A percentile compares a stretch with the other conserved stretches of the same genome.
phyloP scores from a whole-genome alignment of 163 green algal species.

The Prototheca cutis region DNA sequence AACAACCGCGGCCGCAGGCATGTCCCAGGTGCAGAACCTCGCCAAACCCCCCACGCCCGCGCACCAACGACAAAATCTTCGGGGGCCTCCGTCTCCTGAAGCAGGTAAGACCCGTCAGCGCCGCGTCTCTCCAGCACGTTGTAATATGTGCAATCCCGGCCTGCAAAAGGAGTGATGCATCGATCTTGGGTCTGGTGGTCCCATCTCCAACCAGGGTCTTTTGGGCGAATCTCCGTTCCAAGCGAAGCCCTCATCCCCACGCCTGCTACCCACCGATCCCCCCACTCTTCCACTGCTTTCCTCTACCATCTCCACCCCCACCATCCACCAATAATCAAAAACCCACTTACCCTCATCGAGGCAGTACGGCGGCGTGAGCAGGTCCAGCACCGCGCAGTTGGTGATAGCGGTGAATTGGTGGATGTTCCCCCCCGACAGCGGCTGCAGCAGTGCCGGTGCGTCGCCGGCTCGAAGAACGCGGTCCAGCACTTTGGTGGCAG shows the following conservation, averaged over 20 bases:
- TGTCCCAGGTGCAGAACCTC: too few relatives aligned
- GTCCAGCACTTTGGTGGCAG: too few relatives aligned
- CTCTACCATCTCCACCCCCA: too few relatives aligned
- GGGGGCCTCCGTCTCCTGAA: conserved; percentile 20
- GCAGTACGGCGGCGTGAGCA: conserved; percentile 76
- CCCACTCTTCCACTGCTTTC: too few relatives aligned
- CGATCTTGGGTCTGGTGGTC: too few relatives aligned
- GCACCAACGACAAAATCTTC: conserved; percentile 24
- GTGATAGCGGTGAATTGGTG: conserved; percentile 76
- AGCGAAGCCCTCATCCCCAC: too few relatives aligned
- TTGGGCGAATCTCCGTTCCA: too few relatives aligned
- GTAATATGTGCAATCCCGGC: conserved; percentile 43
- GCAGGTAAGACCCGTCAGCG: background rate
- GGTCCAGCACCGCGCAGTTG: conserved; percentile 76
- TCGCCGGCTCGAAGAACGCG: conserved; percentile 18
- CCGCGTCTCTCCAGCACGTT: background rate
- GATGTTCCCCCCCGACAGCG: conserved; percentile 69
- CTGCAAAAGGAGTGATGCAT: background rate
- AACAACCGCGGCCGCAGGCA: too few relatives aligned
- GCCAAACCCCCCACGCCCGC: too few relatives aligned
- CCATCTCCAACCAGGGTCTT: too few relatives aligned
- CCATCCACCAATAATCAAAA: too few relatives aligned
- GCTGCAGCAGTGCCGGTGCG: conserved; percentile 35
- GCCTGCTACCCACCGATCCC: too few relatives aligned
- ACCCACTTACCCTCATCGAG: conserved; percentile 9